These are phyloP conservation scores for Ogataea degrootiae DNA, from an alignment of 805 yeast species.

Conservation along the genomic window DNA sequence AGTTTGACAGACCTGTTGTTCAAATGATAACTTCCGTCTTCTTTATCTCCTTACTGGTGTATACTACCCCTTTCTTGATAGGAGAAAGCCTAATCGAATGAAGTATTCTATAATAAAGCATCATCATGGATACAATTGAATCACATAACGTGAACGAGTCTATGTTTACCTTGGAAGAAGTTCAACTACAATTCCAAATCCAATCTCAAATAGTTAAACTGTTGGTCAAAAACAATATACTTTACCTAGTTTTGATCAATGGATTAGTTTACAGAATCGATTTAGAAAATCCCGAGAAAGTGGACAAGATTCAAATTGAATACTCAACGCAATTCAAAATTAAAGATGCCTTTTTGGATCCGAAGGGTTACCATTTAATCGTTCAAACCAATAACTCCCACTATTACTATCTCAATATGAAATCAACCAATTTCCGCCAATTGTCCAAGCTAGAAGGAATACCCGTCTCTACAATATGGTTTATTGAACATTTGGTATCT, in stretches of 20 bases:
- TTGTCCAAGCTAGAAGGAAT: conserved; percentile 45
- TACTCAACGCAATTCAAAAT: conserved; percentile 24
- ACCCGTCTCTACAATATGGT: conserved; percentile 38
- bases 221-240: conserved; percentile 49
- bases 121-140: conserved; percentile 17
- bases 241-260: conserved; percentile 48
- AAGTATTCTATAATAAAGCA: neutral
- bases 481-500: conserved; percentile 25
- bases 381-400: conserved; percentile 43
- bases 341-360: conserved; percentile 41
- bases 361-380: conserved; percentile 47
- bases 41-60: too few relatives aligned
- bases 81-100: too few relatives aligned
- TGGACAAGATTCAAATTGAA: conserved; percentile 36
- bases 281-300: conserved; percentile 58
- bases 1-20: too few relatives aligned
- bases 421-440: conserved; percentile 35
- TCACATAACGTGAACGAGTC: conserved; percentile 2
- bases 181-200: conserved; percentile 30
- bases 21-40: too few relatives aligned
- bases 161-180: conserved; percentile 26
- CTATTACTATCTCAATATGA: conserved; percentile 43
- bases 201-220: conserved; percentile 39
- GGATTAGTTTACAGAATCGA: conserved; percentile 62
- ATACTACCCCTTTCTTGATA: too few relatives aligned